Base-by-base conservation (phyloP, 1,139 yeast genomes). In the Blastobotrys proliferans region DNA sequence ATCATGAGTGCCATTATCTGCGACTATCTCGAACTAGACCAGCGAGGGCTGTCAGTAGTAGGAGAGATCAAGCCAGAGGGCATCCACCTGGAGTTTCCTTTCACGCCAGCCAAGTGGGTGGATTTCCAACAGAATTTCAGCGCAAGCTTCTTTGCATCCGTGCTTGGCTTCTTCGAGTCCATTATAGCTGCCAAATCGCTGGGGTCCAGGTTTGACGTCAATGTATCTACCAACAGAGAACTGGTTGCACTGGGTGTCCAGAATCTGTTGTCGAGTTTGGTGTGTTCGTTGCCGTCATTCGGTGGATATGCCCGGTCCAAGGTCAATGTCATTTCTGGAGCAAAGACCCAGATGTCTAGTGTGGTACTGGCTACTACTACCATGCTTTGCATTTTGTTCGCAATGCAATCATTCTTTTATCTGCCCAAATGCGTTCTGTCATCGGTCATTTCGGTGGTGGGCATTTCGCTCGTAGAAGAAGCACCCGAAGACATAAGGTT, bases 271-370 rank as follows among this genome's bases (percentile, higher is more conserved):
- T 81, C 83, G 1, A 76, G 87, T 1, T 49, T 77, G 17, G 79
- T 86, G 54, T 92, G 95, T 3, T 85, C 92, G 0, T 68, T 92
- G 11, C 97, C 98, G 0, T 80, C 95, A 0, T 90, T 90, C 70
- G 98, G 98, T 2, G 97, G 98, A 0, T 92, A 92, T 58, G 97
- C 97, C 1, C 74, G 98, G 59, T 82, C 94, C 28, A 90, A 85
- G 57, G 81, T 92, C 46, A 92, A 92, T 64, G 85, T 92, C 1
- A 69, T 87, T 37, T 80, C 92, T 9, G 90, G 90, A 6, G 97
- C 95, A 0, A 79, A 79, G 51, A 84, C 96, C 0, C 92, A 94
- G 4, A 69, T 83, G 64, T 77, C 94, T 35, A 95, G 95, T 0
- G 79, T 81, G 2, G 76, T 86, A 5, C 83, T 90, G 81, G 94